phyloP scores from a whole-genome alignment of 139 green algal species.

The Nannochloris sp. region DNA sequence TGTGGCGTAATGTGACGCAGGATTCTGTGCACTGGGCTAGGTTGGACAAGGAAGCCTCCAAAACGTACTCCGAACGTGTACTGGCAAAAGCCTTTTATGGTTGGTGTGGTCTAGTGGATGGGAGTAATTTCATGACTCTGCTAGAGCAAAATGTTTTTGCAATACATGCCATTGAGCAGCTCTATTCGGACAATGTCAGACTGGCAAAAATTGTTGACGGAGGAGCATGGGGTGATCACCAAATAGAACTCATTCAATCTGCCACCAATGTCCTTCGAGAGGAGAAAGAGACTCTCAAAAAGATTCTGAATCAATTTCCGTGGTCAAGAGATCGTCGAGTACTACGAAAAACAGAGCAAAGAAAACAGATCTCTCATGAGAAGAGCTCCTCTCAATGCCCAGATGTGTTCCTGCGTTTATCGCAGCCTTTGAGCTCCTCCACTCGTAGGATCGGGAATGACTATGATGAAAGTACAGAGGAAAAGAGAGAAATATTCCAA shows the following conservation, averaged over 20 bases:
- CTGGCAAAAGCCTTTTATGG: neutral
- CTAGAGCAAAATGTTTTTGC: neutral
- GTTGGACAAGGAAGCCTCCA: neutral
- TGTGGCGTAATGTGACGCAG: neutral
- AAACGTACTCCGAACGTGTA: neutral
- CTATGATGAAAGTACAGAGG: too few species aligned
- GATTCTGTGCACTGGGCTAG: neutral
- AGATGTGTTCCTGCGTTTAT: too few species aligned
- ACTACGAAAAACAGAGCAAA: neutral
- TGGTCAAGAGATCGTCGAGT: neutral
- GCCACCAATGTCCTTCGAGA: slow-evolving; percentile 61
- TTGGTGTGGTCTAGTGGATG: slow-evolving; percentile 13
- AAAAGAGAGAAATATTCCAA: too few species aligned
- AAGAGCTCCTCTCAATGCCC: too few species aligned
- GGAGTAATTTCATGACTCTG: neutral
- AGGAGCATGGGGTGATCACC: slow-evolving; percentile 70
- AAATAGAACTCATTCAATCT: slow-evolving; percentile 46
- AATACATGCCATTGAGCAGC: slow-evolving; percentile 3
- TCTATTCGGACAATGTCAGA: slow-evolving; percentile 65
- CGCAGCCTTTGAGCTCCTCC: too few species aligned
- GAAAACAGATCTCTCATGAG: neutral
- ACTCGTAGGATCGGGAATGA: too few species aligned
- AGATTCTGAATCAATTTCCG: slow-evolving; percentile 60
- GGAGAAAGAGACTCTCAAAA: slow-evolving; percentile 70
- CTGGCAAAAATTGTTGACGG: slow-evolving; percentile 66